A percentile compares a stretch with the other conserved stretches of the same genome.
Evolutionary conservation across 78 protist species (phyloP).

Genomic region (Dictyostelium capitatum): DNA sequence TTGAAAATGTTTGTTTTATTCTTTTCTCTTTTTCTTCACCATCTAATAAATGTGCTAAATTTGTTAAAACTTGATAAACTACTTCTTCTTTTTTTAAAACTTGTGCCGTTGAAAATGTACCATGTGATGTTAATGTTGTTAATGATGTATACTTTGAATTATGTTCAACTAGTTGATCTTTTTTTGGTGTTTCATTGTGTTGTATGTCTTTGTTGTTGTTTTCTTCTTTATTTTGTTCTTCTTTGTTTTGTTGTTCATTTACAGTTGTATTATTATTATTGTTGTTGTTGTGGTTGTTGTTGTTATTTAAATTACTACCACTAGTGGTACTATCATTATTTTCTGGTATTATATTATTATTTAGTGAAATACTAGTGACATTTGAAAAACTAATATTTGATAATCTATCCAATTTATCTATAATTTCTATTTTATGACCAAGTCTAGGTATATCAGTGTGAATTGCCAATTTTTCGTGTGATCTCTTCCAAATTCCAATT

Average conservation of each 20-base stretch:
- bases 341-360: background rate
- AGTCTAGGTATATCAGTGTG: conserved; percentile 78
- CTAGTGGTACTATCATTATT: background rate
- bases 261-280: background rate
- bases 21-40: conserved; percentile 60
- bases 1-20: conserved; percentile 8
- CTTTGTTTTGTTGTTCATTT: background rate
- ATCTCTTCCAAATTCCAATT: conserved; percentile 72
- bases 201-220: background rate
- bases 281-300: background rate
- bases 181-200: conserved; percentile 3
- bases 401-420: conserved; percentile 52
- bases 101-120: conserved; percentile 48
- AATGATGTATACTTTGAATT: conserved; percentile 47
- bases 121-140: conserved; percentile 57
- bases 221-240: background rate
- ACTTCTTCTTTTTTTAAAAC: conserved; percentile 76
- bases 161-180: conserved; percentile 1
- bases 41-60: conserved; percentile 34
- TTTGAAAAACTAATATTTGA: conserved; percentile 30
- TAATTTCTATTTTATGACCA: conserved; percentile 73
- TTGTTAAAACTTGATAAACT: conserved; percentile 34
- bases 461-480: conserved; percentile 75
- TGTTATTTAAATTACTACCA: background rate
- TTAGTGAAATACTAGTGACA: conserved; percentile 24